These are phyloP conservation scores for Pythium vanterpoolii DNA, from an alignment of 352 stramenopile species.

Conservation along the genomic window DNA sequence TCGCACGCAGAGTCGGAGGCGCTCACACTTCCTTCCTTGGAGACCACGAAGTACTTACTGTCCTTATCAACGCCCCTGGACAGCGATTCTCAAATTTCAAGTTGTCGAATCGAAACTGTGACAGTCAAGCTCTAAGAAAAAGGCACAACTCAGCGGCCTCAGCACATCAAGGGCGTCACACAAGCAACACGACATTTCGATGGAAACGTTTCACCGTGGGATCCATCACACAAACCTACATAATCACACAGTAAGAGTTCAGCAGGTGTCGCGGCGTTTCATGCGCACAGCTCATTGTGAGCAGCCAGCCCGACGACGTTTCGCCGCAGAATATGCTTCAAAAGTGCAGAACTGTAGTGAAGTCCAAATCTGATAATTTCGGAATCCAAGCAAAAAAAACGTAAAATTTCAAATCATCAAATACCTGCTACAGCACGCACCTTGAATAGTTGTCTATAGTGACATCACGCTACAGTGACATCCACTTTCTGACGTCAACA, in stretches of 20 bases:
- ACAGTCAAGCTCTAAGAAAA: constrained; percentile 2
- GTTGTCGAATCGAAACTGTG: constrained; percentile 1
- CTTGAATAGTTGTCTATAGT: neutral
- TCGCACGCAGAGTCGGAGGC: neutral
- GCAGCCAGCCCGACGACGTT: neutral
- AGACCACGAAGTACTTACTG: too few species aligned
- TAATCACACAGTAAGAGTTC: constrained; percentile 5
- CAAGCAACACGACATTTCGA: constrained; percentile 8
- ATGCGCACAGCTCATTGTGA: neutral
- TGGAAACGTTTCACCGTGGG: neutral
- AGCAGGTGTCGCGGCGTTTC: constrained; percentile 9
- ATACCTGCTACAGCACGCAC: neutral
- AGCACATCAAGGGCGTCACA: constrained; percentile 13
- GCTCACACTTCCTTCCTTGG: neutral
- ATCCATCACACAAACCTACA: neutral
- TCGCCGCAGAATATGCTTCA: neutral
- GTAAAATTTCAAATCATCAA: neutral
- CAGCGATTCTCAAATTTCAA: neutral
- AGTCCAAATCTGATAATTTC: neutral
- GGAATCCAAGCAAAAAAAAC: neutral
- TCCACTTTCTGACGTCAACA: neutral
- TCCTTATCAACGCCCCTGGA: too few species aligned
- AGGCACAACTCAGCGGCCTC: constrained; percentile 6
- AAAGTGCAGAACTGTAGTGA: neutral
- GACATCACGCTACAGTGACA: constrained; percentile 1